phyloP scores from a whole-genome alignment of 805 yeast genomes.

The Candida odintsovae region DNA sequence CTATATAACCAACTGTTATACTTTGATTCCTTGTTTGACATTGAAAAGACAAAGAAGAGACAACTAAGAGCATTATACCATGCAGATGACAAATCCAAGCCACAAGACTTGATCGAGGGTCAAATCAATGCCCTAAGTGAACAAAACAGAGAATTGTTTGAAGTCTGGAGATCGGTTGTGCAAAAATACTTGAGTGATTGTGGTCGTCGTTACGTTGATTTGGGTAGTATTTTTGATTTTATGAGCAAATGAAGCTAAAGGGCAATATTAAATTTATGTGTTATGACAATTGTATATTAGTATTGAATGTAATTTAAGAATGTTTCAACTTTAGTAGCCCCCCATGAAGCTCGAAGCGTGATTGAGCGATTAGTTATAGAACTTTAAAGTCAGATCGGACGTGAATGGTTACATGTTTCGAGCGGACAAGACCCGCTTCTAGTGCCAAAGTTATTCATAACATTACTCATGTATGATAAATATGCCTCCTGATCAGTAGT shows the following conservation, averaged over 20 bases:
- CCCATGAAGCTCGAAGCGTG: no score
- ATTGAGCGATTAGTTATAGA: no score
- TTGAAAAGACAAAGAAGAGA: conserved; percentile 62
- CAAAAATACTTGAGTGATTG: conserved; percentile 71
- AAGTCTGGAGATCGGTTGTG: conserved; percentile 48
- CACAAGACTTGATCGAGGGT: conserved; percentile 33
- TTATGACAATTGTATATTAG: background rate
- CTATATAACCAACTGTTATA: conserved; percentile 84
- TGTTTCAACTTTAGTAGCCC: background rate
- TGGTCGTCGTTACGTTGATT: conserved; percentile 85
- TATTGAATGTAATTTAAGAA: background rate
- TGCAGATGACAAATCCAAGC: conserved; percentile 29
- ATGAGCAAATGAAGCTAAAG: conserved; percentile 24
- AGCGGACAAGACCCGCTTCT: no score
- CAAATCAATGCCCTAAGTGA: conserved; percentile 71
- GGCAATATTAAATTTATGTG: background rate
- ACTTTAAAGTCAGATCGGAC: no score
- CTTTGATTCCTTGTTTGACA: conserved; percentile 73
- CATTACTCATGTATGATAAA: no score
- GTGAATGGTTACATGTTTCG: no score
- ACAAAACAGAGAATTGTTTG: conserved; percentile 65
- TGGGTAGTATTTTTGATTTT: conserved; percentile 72
- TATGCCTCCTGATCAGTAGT: no score
- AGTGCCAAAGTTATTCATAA: no score
- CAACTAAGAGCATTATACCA: conserved; percentile 49